Evolutionary conservation across 441 rosid species (phyloP), one percentile per base, ranked within the genome.

Genomic region (Gossypium trilobum): DNA sequence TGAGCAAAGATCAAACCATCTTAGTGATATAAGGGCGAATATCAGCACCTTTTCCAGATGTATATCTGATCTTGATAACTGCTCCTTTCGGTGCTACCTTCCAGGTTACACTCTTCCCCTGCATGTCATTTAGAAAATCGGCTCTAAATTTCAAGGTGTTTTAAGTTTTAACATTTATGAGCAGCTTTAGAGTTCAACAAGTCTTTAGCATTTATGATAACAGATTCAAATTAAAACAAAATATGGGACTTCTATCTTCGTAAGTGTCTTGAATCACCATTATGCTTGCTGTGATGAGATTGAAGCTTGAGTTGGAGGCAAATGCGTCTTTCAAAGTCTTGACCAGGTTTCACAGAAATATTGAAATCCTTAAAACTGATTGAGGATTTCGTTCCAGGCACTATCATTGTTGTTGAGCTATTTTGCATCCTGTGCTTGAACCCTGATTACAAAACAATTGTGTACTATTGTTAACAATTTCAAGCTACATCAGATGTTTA

Each of bases 31-130:
- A 72, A 87, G 81, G 71, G 91, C 86, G 72, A 86, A 77, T 65
- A 74, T 79, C 23, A 88, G 73, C 76, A 78, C 73, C 44, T 89
- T 93, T 51, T 23, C 71, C 25, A 75, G 82, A 73, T 85, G 86
- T 52, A 76, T 89, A 22, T 91, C 97, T 19, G 91, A 93, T 82
- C 89, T 93, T 64, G 97, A 91, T 52, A 93, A 93, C 81, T 93
- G 92, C 86, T 87, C 91, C 0, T 81, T 88, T 69, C 88, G 77
- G 46, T 82, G 81, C 65, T 85, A 74, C 85, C 82, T 85, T 77
- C 89, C 89, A 80, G 94, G 98, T 93, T 81, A 17, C 55, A 62
- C 31, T 62, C 68, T 10, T 67, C 44, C 22, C 23, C 19, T 50
- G 44, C 59, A 27, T 48, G 22, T n/a, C 33, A 46, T 14, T 50